phyloP scores from a whole-genome alignment of 2,329 filamentous ascomycete species.

The Botrytis hyacinthi region DNA sequence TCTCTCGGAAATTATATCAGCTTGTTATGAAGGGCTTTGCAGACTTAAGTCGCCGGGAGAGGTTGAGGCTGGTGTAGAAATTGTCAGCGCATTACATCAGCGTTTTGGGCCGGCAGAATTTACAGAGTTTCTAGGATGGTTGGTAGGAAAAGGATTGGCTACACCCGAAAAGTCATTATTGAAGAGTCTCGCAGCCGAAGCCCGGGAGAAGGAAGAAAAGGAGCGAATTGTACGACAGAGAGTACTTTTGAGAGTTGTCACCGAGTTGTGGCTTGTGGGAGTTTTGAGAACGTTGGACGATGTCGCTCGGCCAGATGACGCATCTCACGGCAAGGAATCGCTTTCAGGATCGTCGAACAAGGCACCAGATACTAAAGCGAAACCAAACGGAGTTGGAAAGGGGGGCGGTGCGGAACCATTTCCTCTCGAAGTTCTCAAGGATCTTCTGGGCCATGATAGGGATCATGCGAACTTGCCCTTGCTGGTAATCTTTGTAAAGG shows the following conservation, averaged over 20 bases:
- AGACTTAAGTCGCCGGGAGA: slow-evolving; percentile 90
- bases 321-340: slow-evolving; percentile 51
- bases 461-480: slow-evolving; percentile 89
- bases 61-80: slow-evolving; percentile 86
- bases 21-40: slow-evolving; percentile 91
- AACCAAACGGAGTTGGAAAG: slow-evolving; percentile 54
- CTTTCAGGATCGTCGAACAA: slow-evolving; percentile 54
- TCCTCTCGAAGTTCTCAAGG: slow-evolving; percentile 95
- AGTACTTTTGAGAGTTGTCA: slow-evolving; percentile 82
- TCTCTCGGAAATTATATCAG: slow-evolving; percentile 92
- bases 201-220: slow-evolving; percentile 93
- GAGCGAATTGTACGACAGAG: slow-evolving; percentile 85
- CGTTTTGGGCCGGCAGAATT: slow-evolving; percentile 89
- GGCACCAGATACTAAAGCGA: slow-evolving; percentile 56
- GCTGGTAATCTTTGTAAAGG: slow-evolving; percentile 92
- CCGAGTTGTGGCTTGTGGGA: slow-evolving; percentile 92
- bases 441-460: slow-evolving; percentile 87
- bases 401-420: slow-evolving; percentile 81
- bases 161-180: slow-evolving; percentile 83
- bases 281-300: slow-evolving; percentile 78
- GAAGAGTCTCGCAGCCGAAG: slow-evolving; percentile 75
- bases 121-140: slow-evolving; percentile 87
- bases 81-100: slow-evolving; percentile 92
- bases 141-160: slow-evolving; percentile 84
- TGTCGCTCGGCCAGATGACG: slow-evolving; percentile 59